Evolutionary conservation across 345 rosid species (phyloP), one percentile per base, ranked within the genome.

Genomic region (Gossypium bickii): DNA sequence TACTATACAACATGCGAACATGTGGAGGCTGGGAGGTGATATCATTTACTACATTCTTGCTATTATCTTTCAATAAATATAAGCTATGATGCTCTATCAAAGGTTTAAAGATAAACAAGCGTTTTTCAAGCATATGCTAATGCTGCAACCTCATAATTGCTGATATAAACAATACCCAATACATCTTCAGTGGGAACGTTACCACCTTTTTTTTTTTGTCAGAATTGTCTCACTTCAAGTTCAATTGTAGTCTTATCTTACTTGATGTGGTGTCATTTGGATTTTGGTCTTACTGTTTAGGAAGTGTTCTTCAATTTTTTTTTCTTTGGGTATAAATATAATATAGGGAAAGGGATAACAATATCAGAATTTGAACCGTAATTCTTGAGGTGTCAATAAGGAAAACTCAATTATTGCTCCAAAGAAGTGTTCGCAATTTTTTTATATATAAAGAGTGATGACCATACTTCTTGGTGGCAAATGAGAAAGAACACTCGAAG

Each of bases 41-140:
- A 47, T 45, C 55, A 22, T 67, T 67, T 47, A 67, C 38, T 13
- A 48, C 29, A 65, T 65, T 44, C 52, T 65, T 65, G 70, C 7
- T 44, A 12, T 67, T 20, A 66, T 43, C 17, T 43, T 66, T 44
- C 24, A 17, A 44, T 44, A 20, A 20, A 18, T 65, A 65, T 65
- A 12, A 65, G 16, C 5, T n/a, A n/a, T 43, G 51, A 44, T 45
- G 70, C 70, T 66, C 27, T 10, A 66, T 20, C n/a, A 45, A 66
- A 66, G 70, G 29, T 29, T 48, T 66, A 20, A 41, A n/a, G 68
- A 41, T 10, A 41, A 63, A 63, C 41, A 63, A n/a, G 70, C 16
- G 1, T 66, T 44, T 44, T 66, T 20, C 29, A 66, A 66, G 53
- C 29, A 44, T 48, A 48, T 48, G 16, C 52, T 48, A 48, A 48